Evolutionary conservation across 192 early-diverging fungal species (phyloP), one percentile per base, ranked within the genome.

Genomic region (Backusella circina): DNA sequence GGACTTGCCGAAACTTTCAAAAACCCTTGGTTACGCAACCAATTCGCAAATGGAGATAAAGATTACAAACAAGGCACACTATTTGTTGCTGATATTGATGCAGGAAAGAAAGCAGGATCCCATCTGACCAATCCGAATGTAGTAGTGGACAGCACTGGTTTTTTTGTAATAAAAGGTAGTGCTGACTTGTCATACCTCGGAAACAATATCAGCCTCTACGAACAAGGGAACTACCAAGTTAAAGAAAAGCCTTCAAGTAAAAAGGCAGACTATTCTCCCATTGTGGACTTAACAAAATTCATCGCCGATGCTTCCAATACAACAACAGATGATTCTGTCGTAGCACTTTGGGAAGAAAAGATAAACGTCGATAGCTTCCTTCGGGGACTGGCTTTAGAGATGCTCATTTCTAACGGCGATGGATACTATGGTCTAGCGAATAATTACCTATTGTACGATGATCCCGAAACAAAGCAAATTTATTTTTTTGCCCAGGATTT

Each of bases 21-120:
- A 64, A 74, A 76, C 8, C 71, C 81, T 65, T 83, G 78, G 75
- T 4, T 71, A 72, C 71, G 41, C 75, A 75, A 28, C 70, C 70
- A 37, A 30, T 75, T 30, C 72, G 77, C 26, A 77, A 79, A 32
- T 68, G 81, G 75, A 68, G 73, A 68, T 70, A 76, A 57, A 65
- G 31, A 51, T 35, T 79, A 21, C 70, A 41, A 47, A 73, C 71
- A 41, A 76, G 67, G 41, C 0, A 67, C 54, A 0, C 6, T 71
- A 4, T 54, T 50, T 32, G 15, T 15, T n/a, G 70, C 44, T 33
- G 41, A 33, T 26, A 3, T 21, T 2, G 18, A 33, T 18, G 28
- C 8, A 12, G 31, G 41, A 51, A 51, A 2, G 39, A 41, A 16
- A 2, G 16, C 2, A 13, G 21, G 21, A 23, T 15, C 1, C 2